Evolutionary conservation across 176 grass and related monocot species (phyloP), one percentile per base, ranked within the genome.

Genomic region (Bolboschoenus planiculmis): DNA sequence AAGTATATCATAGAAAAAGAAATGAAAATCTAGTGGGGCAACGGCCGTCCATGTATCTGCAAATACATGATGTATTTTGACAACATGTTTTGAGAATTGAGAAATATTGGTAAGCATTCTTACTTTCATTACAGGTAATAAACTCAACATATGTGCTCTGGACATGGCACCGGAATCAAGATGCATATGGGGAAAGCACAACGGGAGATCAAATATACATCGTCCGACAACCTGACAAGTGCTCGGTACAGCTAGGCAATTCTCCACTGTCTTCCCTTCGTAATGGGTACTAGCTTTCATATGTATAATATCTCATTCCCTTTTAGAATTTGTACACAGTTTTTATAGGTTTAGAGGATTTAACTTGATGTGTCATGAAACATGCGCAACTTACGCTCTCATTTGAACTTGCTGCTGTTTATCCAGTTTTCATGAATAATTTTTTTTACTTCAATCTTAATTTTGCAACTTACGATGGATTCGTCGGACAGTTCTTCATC

Each of bases 121-220:
- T 46, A 11, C 44, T 50, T 30, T 1, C 24, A 75, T 50, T 65
- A 35, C 87, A 97, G 94, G 88, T 94, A 58, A 61, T 94, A 46
- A 97, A 94, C 83, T 97, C 92, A 35, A 94, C 95, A 65, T 91
- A 92, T 78, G 95, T 92, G n/a, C 80, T 97, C 42, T 97, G 95
- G 95, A 92, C 92, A 48, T 97, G 95, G 95, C 92, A 97, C 59
- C 92, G 92, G 68, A 97, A 97, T 85, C 95, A 94, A 81, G 88
- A 97, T 50, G 16, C 83, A 6, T 97, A 92, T 78, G 85, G 88
- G 50, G 81, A 87, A 51, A 88, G 84, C 21, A 83, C 77, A 1
- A 79, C 83, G 23, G 92, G 95, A 34, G 95, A 97, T 91, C 92
- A 94, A 78, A 94, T 97, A 74, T 97, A 97, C 43, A 88, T 97